Conservation (phyloP, 148 eudicot species). For the Pouteria glomerata region DNA sequence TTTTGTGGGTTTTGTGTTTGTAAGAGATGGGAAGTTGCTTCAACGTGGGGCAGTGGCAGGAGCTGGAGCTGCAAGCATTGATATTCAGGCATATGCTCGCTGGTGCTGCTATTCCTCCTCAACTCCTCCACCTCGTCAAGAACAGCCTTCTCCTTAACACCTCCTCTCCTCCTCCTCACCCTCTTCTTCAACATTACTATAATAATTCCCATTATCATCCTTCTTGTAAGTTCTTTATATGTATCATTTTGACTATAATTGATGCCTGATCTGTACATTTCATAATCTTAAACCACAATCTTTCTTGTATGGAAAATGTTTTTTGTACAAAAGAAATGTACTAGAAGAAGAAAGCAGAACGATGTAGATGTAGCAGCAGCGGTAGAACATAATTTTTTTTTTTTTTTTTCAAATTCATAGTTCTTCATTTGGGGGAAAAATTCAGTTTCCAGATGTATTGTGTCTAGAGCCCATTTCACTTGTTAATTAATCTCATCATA, state of each 20-base stretch:
- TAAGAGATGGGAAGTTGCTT: slow-evolving; percentile 60
- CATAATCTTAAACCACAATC: no score
- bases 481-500: no score
- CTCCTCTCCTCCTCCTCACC: slow-evolving; percentile 26
- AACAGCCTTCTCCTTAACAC: slow-evolving; percentile 39
- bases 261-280: no score
- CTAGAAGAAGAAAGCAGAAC: no score
- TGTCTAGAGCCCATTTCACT: no score
- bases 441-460: no score
- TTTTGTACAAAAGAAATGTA: no score
- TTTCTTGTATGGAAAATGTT: no score
- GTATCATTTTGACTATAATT: no score
- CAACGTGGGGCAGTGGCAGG: slow-evolving; percentile 85
- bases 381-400: not conserved
- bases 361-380: no score
- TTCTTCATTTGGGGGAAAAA: not conserved
- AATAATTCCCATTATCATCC: slow-evolving; percentile 47
- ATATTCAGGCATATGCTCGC: slow-evolving; percentile 73
- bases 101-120: slow-evolving; percentile 69
- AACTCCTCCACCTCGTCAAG: slow-evolving; percentile 64
- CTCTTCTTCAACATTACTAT: slow-evolving; percentile 22
- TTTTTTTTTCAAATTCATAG: not conserved
- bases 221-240: slow-evolving; percentile 58
- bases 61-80: slow-evolving; percentile 83
- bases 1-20: not conserved